These are phyloP conservation scores for Colletotrichum sp. DNA, from an alignment of 2,329 filamentous ascomycete genomes.

Conservation along the genomic window DNA sequence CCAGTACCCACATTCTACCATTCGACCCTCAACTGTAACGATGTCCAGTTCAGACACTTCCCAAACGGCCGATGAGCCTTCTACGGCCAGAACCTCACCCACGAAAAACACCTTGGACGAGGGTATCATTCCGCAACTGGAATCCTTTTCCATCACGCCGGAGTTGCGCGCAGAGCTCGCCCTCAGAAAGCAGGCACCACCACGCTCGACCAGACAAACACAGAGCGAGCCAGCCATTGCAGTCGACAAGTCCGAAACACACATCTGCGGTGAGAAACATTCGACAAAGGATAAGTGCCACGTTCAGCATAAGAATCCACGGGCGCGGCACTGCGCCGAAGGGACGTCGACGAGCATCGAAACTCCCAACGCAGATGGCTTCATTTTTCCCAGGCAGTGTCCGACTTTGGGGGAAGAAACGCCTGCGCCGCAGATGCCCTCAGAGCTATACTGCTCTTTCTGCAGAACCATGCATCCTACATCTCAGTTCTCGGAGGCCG, in stretches of 20 bases:
- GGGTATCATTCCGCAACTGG: background rate
- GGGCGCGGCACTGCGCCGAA: background rate
- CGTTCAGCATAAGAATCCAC: background rate
- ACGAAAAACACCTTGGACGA: background rate
- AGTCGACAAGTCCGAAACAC: background rate
- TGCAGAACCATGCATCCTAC: background rate
- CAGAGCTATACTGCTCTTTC: background rate
- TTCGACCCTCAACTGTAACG: background rate
- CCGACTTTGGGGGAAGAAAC: background rate
- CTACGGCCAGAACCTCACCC: background rate
- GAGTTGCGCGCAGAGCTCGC: background rate
- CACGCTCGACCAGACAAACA: background rate
- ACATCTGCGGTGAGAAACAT: background rate
- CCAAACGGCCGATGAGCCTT: background rate
- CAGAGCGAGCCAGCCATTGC: background rate
- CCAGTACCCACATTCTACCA: background rate
- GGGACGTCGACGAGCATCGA: background rate
- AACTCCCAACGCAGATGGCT: background rate
- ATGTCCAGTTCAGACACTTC: background rate
- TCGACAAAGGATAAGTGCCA: background rate
- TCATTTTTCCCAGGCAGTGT: background rate
- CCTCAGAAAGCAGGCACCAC: background rate
- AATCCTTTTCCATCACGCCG: background rate
- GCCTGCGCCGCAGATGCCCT: background rate
- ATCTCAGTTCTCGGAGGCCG: background rate